Conservation (phyloP, 2,329 filamentous ascomycete species). For the Penicillium sp. region DNA sequence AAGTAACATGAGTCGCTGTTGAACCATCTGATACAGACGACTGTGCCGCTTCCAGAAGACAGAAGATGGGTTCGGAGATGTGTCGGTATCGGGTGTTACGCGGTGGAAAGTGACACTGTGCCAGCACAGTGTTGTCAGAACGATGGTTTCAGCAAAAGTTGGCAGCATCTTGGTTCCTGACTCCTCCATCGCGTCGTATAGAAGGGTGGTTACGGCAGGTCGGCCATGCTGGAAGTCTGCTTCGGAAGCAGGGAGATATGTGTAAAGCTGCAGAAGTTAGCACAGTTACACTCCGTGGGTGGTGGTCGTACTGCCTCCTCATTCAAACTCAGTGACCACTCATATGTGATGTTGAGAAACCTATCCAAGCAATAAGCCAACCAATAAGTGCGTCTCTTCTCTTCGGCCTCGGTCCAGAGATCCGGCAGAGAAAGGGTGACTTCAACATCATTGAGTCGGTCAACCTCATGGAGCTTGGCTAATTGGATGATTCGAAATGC, state of each 20-base stretch:
- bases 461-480: constrained; percentile 39
- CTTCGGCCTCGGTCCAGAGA: constrained; percentile 31
- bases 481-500: constrained; percentile 42
- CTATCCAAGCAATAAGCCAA: constrained; percentile 40
- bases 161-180: constrained; percentile 7
- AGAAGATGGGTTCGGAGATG: background rate
- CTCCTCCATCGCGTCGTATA: constrained; percentile 7
- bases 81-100: background rate
- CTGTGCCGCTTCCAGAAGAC: constrained; percentile 15
- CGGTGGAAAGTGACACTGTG: constrained; percentile 5
- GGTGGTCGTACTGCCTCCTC: constrained; percentile 19
- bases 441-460: constrained; percentile 13
- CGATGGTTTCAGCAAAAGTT: constrained; percentile 6
- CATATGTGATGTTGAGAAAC: constrained; percentile 30
- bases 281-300: background rate
- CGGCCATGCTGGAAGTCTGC: constrained; percentile 7
- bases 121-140: constrained; percentile 9
- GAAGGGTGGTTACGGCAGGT: constrained; percentile 23
- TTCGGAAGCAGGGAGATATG: constrained; percentile 22
- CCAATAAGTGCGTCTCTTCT: constrained; percentile 40
- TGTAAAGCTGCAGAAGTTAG: background rate
- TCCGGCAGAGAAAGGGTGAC: background rate
- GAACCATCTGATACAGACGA: constrained; percentile 12
- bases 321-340: constrained; percentile 32
- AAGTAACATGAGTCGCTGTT: constrained; percentile 11